Evolutionary conservation across 2,329 filamentous ascomycete species (phyloP).

Genomic region (Aspergillus sp.): DNA sequence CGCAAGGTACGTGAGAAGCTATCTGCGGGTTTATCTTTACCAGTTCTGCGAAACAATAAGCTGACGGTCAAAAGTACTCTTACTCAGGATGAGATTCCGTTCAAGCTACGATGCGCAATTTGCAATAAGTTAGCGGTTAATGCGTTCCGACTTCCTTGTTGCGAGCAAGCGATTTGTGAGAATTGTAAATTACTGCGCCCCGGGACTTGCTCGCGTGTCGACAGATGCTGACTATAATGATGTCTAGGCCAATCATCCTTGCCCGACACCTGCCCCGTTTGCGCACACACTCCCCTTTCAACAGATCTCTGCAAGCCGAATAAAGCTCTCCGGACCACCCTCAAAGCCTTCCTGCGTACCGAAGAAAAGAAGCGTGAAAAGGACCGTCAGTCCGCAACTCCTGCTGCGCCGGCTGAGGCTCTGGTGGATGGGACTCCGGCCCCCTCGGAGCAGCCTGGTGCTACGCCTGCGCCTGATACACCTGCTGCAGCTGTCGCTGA

Average conservation of each 20-base stretch:
- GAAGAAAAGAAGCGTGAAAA: slow-evolving; percentile 83
- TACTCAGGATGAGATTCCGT: slow-evolving; percentile 78
- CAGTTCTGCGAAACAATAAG: background rate
- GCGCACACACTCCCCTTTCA: slow-evolving; percentile 83
- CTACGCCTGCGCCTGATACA: slow-evolving; percentile 15
- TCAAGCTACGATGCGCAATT: slow-evolving; percentile 88
- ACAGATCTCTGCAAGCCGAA: slow-evolving; percentile 80
- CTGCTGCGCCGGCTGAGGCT: slow-evolving; percentile 22
- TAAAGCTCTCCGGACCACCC: slow-evolving; percentile 84
- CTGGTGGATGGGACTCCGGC: slow-evolving; percentile 14
- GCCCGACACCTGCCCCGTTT: slow-evolving; percentile 78
- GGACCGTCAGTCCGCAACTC: slow-evolving; percentile 38
- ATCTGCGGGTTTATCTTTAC: background rate
- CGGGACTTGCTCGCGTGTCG: background rate
- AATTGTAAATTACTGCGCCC: slow-evolving; percentile 56
- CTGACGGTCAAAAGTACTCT: slow-evolving; percentile 53
- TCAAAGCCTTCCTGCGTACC: slow-evolving; percentile 83
- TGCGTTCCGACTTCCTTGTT: slow-evolving; percentile 86
- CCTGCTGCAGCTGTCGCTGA: background rate
- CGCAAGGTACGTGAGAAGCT: slow-evolving; percentile 27
- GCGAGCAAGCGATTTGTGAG: slow-evolving; percentile 90
- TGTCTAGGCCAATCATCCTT: slow-evolving; percentile 64
- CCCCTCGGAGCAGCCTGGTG: slow-evolving; percentile 9
- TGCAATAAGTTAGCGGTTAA: slow-evolving; percentile 89
- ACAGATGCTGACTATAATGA: background rate